Evolutionary conservation across 345 rosid species (phyloP).

Genomic region (Gossypium anomalum): DNA sequence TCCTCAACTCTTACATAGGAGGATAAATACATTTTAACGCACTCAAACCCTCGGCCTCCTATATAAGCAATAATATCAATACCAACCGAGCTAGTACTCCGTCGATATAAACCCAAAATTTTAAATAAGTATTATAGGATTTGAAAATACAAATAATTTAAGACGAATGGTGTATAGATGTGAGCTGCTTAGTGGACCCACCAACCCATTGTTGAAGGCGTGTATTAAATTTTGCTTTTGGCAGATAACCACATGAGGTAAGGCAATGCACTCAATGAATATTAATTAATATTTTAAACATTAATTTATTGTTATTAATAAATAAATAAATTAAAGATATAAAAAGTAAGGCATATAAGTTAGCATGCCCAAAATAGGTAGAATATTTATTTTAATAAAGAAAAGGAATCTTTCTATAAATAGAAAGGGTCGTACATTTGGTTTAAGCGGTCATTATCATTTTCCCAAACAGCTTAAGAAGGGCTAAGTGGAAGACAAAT

Average conservation of each 20-base stretch:
- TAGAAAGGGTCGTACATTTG: conserved; percentile 15
- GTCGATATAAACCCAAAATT: too few species aligned
- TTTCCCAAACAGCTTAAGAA: conserved; percentile 6
- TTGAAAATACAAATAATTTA: too few species aligned
- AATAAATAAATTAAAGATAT: not conserved
- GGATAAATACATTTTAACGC: rapidly evolving
- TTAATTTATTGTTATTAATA: not conserved
- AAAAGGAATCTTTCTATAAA: conserved; percentile 26
- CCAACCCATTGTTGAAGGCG: not conserved
- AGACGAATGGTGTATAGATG: not conserved
- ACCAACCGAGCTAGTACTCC: rapidly evolving
- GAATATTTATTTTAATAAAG: not conserved
- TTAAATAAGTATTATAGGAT: too few species aligned
- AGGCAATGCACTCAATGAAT: not conserved
- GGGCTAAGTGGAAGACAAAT: conserved; percentile 24
- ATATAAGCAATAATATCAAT: too few species aligned
- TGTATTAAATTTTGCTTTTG: not conserved
- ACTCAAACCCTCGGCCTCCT: rapidly evolving
- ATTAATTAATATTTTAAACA: not conserved
- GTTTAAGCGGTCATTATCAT: conserved; percentile 27
- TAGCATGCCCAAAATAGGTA: conserved; percentile 5
- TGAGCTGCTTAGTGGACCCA: not conserved
- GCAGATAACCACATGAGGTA: conserved; percentile 11
- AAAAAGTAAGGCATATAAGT: not conserved
- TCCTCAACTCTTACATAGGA: too few species aligned